phyloP scores from a whole-genome alignment of 2,329 filamentous ascomycete genomes.

The Mycosphaerella sp. region DNA sequence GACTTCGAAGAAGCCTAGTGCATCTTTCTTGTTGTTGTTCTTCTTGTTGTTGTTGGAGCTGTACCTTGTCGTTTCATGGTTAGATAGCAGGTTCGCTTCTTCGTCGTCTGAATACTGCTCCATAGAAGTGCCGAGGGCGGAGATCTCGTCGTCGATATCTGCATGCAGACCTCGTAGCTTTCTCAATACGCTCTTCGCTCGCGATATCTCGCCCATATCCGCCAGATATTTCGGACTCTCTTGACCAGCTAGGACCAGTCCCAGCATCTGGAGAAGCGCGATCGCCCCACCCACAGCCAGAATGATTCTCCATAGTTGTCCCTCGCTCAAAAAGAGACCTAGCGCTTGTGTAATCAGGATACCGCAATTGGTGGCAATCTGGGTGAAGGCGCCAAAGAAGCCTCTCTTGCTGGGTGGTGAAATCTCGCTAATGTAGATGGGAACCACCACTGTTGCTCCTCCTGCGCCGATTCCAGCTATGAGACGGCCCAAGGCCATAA shows the following conservation, averaged over 20 bases:
- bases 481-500: slow-evolving; percentile 68
- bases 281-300: slow-evolving; percentile 66
- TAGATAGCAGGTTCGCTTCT: slow-evolving; percentile 48
- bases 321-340: slow-evolving; percentile 80
- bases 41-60: background rate
- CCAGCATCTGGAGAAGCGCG: slow-evolving; percentile 59
- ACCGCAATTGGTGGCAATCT: slow-evolving; percentile 83
- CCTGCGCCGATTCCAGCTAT: slow-evolving; percentile 79
- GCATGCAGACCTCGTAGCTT: slow-evolving; percentile 64
- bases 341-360: slow-evolving; percentile 77
- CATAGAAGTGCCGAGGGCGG: slow-evolving; percentile 31
- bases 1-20: slow-evolving; percentile 48
- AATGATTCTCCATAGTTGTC: slow-evolving; percentile 74
- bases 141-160: slow-evolving; percentile 68
- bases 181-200: slow-evolving; percentile 63
- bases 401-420: slow-evolving; percentile 56
- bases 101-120: slow-evolving; percentile 47
- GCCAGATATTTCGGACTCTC: slow-evolving; percentile 88
- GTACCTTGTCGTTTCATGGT: slow-evolving; percentile 7
- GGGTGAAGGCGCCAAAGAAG: slow-evolving; percentile 79
- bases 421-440: slow-evolving; percentile 89
- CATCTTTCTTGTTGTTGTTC: slow-evolving; percentile 19
- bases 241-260: slow-evolving; percentile 63
- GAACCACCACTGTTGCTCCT: slow-evolving; percentile 84
- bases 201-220: slow-evolving; percentile 52